Percentiles rank a stretch among this genome's conserved stretches.
Conservation (phyloP, 495 filamentous ascomycete species). For the Daldinia decipiens region DNA sequence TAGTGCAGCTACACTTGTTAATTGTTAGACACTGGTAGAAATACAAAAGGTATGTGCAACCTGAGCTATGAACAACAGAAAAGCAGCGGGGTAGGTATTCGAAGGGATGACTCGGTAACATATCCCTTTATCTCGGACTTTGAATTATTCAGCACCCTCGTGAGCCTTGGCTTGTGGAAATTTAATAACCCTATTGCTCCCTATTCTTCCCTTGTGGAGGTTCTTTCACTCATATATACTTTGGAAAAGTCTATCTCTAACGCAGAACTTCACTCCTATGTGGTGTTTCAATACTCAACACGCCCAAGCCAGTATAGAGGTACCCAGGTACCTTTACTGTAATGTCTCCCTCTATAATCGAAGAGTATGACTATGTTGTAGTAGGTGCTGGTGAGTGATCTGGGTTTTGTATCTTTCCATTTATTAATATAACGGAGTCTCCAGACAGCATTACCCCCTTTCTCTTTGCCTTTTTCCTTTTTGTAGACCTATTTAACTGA, state of each 20-base stretch:
- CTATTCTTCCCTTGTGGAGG: not conserved
- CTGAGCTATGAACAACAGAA: not conserved
- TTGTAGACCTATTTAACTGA: not conserved
- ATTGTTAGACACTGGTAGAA: too few species aligned
- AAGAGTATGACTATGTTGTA: conserved; percentile 17
- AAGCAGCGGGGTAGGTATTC: not conserved
- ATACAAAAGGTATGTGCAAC: not conserved
- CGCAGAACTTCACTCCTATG: not conserved
- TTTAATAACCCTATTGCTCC: too few species aligned
- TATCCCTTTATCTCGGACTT: not conserved
- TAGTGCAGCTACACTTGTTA: too few species aligned
- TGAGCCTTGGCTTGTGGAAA: too few species aligned
- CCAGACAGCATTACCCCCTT: too few species aligned
- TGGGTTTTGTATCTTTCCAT: not conserved
- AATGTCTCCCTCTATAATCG: not conserved
- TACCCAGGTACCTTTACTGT: not conserved
- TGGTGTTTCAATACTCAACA: not conserved
- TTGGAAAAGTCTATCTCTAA: not conserved
- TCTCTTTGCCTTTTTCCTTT: too few species aligned
- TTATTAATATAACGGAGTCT: not conserved
- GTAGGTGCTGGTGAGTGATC: conserved; percentile 24
- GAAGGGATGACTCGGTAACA: not conserved
- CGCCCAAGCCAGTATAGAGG: not conserved
- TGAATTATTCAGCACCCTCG: not conserved
- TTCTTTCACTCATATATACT: not conserved